Evolutionary conservation across 257 asterid species (phyloP).

Genomic region (Rhazya stricta): DNA sequence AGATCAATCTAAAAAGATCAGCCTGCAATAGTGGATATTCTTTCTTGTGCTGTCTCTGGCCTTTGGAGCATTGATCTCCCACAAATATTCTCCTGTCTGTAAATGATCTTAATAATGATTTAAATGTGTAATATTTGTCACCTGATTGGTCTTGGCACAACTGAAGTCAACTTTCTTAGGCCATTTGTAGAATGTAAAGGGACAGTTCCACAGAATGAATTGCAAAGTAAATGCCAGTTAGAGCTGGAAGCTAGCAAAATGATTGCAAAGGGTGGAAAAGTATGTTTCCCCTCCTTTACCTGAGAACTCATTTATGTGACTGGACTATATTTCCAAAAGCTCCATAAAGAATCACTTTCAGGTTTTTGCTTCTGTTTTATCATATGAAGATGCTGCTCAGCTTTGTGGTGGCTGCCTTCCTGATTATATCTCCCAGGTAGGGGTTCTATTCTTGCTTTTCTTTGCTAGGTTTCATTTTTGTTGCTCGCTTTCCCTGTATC

Average conservation of each 20-base stretch:
- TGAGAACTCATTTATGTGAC: neutral
- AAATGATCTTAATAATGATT: neutral
- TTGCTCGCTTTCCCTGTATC: neutral
- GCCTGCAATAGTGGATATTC: no score
- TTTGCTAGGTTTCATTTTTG: neutral
- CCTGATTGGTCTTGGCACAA: neutral
- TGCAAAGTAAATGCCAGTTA: constrained; percentile 50
- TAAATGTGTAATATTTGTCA: neutral
- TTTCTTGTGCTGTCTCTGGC: neutral
- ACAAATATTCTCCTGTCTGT: neutral
- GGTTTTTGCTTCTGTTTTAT: constrained; percentile 51
- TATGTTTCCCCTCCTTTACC: constrained; percentile 22
- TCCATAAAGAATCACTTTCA: constrained; percentile 25
- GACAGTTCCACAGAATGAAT: constrained; percentile 44
- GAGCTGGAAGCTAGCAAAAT: constrained; percentile 58
- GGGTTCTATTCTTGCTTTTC: constrained; percentile 9
- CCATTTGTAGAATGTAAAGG: constrained; percentile 87
- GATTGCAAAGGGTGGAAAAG: constrained; percentile 70
- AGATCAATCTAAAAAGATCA: neutral
- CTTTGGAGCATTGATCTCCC: neutral
- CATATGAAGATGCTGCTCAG: constrained; percentile 59
- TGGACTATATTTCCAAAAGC: neutral
- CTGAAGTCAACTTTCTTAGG: constrained; percentile 33
- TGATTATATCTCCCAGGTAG: constrained; percentile 68
- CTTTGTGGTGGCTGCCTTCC: constrained; percentile 84